Evolutionary conservation across 495 filamentous ascomycete genomes (phyloP), one percentile per base, ranked within the genome.

Genomic region (Cercophora newfieldiana): DNA sequence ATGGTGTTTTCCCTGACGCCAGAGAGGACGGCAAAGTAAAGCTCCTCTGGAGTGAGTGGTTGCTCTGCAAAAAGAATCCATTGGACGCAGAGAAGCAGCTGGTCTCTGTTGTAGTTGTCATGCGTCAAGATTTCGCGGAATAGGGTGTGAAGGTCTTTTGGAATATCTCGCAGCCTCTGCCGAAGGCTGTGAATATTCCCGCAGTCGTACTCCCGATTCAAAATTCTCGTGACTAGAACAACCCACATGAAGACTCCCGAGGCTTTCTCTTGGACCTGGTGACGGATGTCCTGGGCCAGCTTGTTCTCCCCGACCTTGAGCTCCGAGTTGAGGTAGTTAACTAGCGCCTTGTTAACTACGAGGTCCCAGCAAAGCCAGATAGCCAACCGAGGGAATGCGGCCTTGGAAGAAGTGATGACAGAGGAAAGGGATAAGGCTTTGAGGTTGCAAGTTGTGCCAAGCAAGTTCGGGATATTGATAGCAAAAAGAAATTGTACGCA

Each of bases 341-440:
- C 58, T 0, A 90, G 90, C 4, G 85, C 87, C 75, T 90, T 89
- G 76, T 89, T 89, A 69, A 84, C 87, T 21, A 90, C 88, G 78
- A 84, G 86, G 67, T 93, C 91, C 84, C 86, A 91, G 74, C 5
- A 4, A 33, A 12, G 30, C n/a, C n/a, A n/a, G n/a, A n/a, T n/a
- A n/a, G n/a, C n/a, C n/a, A n/a, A n/a, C n/a, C n/a, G n/a, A n/a
- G n/a, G n/a, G n/a, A n/a, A n/a, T n/a, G n/a, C n/a, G n/a, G n/a
- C n/a, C n/a, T n/a, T n/a, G n/a, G n/a, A n/a, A n/a, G n/a, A n/a
- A n/a, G n/a, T n/a, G n/a, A n/a, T n/a, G n/a, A 33, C 30, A 12
- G 30, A 12, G 12, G 5, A 33, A 33, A 33, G 12, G 30, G 30
- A 33, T n/a, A 33, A 33, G 30, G 30, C 30, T 33, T 33, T n/a